These are phyloP conservation scores for Suhomyces terraborum DNA, from an alignment of 1,139 yeast species.

Conservation along the genomic window DNA sequence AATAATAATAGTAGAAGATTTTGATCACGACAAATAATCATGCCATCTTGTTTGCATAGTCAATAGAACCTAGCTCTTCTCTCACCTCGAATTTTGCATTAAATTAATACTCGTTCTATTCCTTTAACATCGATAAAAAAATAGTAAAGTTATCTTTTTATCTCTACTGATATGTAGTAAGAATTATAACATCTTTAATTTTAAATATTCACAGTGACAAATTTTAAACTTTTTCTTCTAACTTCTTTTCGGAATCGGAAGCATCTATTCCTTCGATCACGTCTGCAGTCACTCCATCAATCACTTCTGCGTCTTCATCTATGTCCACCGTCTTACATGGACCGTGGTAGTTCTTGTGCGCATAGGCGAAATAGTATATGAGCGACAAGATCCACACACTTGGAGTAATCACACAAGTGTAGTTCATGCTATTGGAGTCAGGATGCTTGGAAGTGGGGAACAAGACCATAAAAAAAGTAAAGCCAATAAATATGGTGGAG, in stretches of 20 bases:
- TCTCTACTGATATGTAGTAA: too few relatives aligned
- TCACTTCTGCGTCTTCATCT: slow-evolving; percentile 16
- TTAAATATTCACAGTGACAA: too few relatives aligned
- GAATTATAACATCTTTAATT: too few relatives aligned
- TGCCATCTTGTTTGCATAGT: too few relatives aligned
- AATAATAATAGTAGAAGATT: too few relatives aligned
- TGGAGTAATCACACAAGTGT: slow-evolving; percentile 57
- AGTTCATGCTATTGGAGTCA: slow-evolving; percentile 52
- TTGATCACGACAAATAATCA: too few relatives aligned
- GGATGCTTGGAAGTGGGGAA: slow-evolving; percentile 45
- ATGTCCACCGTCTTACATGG: slow-evolving; percentile 42
- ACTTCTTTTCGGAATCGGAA: background rate
- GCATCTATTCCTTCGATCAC: slow-evolving; percentile 4
- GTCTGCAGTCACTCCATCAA: slow-evolving; percentile 11
- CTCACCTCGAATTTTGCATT: too few relatives aligned
- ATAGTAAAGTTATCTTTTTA: too few relatives aligned
- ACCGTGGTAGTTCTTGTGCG: slow-evolving; percentile 51
- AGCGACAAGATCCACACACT: slow-evolving; percentile 42
- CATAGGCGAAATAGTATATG: slow-evolving; percentile 47
- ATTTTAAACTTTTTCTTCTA: background rate
- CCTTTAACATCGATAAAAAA: too few relatives aligned
- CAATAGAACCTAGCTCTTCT: too few relatives aligned
- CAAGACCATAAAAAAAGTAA: slow-evolving; percentile 49
- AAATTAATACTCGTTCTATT: too few relatives aligned
- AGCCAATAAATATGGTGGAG: slow-evolving; percentile 33